These are phyloP conservation scores for Neonectria coccinea DNA, from an alignment of 2,329 filamentous ascomycete species.

Conservation along the genomic window DNA sequence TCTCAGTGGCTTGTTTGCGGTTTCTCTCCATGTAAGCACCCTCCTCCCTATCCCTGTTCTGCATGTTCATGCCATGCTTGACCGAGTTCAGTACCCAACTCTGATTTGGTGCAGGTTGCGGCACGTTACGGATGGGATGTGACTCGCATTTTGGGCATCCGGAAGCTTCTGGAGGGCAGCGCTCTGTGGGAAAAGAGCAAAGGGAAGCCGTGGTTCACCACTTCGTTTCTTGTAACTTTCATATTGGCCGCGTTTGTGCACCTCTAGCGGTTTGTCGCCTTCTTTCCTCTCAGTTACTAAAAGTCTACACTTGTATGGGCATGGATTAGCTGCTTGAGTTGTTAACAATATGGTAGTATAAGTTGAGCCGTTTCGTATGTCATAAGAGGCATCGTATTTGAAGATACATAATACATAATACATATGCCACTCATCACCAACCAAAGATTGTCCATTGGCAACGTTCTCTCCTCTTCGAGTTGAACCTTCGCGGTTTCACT, in stretches of 20 bases:
- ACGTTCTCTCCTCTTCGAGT: background rate
- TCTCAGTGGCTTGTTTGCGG: conserved; percentile 72
- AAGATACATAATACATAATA: background rate
- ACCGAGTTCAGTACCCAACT: background rate
- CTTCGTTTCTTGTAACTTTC: conserved; percentile 79
- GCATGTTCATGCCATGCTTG: background rate
- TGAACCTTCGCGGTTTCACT: background rate
- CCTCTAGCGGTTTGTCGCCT: conserved; percentile 56
- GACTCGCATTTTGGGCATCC: conserved; percentile 51
- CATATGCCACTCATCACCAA: background rate
- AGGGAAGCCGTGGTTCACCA: conserved; percentile 72
- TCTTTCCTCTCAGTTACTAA: background rate
- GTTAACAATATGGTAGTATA: background rate
- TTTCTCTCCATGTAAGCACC: conserved; percentile 70
- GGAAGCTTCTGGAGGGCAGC: conserved; percentile 53
- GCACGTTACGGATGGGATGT: conserved; percentile 58
- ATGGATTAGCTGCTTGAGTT: background rate
- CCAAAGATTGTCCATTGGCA: background rate
- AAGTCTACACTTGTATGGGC: too few species aligned
- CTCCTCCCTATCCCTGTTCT: background rate
- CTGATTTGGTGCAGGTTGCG: conserved; percentile 53
- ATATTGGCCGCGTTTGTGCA: conserved; percentile 67
- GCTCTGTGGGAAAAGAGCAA: conserved; percentile 62
- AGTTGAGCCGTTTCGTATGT: background rate
- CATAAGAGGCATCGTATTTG: background rate